Evolutionary conservation across 768 basidiomycete species (phyloP), one percentile per base, ranked within the genome.

Genomic region (Leccinum subgranulosum): DNA sequence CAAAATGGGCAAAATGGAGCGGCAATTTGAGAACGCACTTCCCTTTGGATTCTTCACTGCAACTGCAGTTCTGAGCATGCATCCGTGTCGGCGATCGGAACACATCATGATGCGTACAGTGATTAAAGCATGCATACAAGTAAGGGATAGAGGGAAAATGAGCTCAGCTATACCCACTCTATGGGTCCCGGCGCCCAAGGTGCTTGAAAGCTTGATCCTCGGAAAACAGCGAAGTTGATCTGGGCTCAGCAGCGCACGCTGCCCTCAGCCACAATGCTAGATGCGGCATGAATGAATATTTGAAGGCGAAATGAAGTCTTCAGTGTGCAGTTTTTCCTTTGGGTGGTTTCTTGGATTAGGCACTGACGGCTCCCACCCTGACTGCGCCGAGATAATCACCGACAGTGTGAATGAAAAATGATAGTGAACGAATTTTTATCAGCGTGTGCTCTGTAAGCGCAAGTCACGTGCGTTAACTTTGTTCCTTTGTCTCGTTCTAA

Each of bases 131-230:
- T 14, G 21, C 47, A 41, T 36, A 2, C 51, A 31, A 51, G 31
- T 47, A 41, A 43, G 39, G 27, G 11, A 39, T n/a, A n/a, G 39
- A 39, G 7, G n/a, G 4, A 10, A 39, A 43, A 43, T 11, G 41
- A 19, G n/a, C 41, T 43, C 41, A 43, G 10, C 41, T 43, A 43
- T 43, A 29, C 14, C 39, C 53, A 6, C n/a, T 27, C 34, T 19
- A 54, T 9, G 11, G 17, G 10, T 29, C 49, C 48, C 49, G 29
- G 56, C 50, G 25, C 54, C 56, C 56, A 27, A 27, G 21, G 52
- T 3, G 12, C 51, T 27, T n/a, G n/a, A n/a, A n/a, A n/a, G n/a
- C n/a, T n/a, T 50, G 55, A 66, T 66, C 61, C 64, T 58, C 67
- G 47, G 59, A 36, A 25, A 11, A 53, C 45, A 8, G 27, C 17